A percentile compares a stretch with the other conserved stretches of the same genome.
phyloP scores from a whole-genome alignment of 2,329 filamentous ascomycete species.

The Thelonectria discophora region DNA sequence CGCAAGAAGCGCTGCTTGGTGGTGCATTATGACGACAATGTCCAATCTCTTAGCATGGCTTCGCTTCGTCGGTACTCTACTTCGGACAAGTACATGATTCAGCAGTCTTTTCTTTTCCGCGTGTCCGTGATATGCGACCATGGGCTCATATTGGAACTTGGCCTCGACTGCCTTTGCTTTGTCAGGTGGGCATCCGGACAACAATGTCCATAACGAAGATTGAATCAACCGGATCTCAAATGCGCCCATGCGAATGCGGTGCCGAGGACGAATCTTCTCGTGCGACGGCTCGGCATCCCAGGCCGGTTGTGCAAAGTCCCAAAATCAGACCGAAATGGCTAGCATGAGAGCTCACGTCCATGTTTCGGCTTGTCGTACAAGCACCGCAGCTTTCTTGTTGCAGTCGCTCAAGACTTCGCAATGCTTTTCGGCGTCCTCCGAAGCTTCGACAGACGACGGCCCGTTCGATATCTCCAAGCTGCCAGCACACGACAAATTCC shows the following conservation, averaged over 20 bases:
- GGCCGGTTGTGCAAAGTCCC: neutral
- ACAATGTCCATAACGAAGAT: neutral
- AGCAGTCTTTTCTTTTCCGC: slow-evolving; percentile 7
- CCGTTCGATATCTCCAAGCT: slow-evolving; percentile 28
- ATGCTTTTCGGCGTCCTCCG: slow-evolving; percentile 30
- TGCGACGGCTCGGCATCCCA: too few species aligned
- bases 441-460: slow-evolving; percentile 21
- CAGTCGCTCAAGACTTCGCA: slow-evolving; percentile 11
- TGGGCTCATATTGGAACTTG: slow-evolving; percentile 23
- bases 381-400: neutral
- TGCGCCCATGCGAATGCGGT: too few species aligned
- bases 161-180: slow-evolving; percentile 16
- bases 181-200: neutral
- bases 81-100: slow-evolving; percentile 13
- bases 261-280: too few species aligned
- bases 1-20: neutral
- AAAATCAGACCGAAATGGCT: slow-evolving; percentile 2
- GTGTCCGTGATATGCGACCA: slow-evolving; percentile 25
- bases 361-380: slow-evolving; percentile 3
- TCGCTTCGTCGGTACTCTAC: neutral
- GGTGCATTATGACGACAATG: slow-evolving; percentile 36
- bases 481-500: neutral
- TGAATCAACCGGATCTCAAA: neutral
- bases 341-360: neutral
- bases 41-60: slow-evolving; percentile 17